phyloP scores from a whole-genome alignment of 2,329 filamentous ascomycete species.

The Penicillium sp. region DNA sequence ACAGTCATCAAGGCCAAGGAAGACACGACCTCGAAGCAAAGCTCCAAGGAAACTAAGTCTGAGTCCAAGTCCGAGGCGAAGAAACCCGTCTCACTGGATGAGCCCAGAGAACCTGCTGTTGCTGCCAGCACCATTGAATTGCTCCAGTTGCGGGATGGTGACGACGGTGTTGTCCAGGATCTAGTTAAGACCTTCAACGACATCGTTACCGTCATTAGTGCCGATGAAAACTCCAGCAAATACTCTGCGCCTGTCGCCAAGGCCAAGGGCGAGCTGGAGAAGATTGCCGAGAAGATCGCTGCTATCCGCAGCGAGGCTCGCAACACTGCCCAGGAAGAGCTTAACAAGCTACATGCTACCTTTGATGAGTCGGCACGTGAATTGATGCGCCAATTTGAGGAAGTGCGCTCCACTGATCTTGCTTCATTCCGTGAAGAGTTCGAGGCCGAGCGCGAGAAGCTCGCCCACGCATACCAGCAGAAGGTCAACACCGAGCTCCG shows the following conservation, averaged over 20 bases:
- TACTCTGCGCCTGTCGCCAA: constrained; percentile 77
- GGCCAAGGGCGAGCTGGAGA: constrained; percentile 78
- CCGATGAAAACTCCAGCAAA: constrained; percentile 73
- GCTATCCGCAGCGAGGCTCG: constrained; percentile 69
- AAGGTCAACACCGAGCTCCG: constrained; percentile 77
- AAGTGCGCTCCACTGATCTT: constrained; percentile 78
- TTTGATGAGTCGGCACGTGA: constrained; percentile 87
- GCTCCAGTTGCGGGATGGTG: constrained; percentile 70
- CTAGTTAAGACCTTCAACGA: constrained; percentile 94
- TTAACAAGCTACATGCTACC: constrained; percentile 68
- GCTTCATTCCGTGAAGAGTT: constrained; percentile 83
- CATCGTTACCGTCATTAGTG: constrained; percentile 89
- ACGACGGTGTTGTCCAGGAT: constrained; percentile 87
- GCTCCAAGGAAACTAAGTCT: constrained; percentile 22
- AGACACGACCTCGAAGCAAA: constrained; percentile 29
- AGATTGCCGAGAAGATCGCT: constrained; percentile 76
- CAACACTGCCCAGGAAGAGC: constrained; percentile 70
- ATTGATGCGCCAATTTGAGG: constrained; percentile 83
- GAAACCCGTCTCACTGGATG: constrained; percentile 34
- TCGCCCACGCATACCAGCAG: constrained; percentile 75
- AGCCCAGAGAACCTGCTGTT: constrained; percentile 41
- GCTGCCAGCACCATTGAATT: constrained; percentile 71
- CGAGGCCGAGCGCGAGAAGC: constrained; percentile 77
- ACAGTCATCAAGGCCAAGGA: constrained; percentile 36
- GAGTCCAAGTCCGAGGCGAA: constrained; percentile 21